phyloP scores from a whole-genome alignment of 495 filamentous ascomycete genomes.

The Lasiosphaeriaceae sp. region DNA sequence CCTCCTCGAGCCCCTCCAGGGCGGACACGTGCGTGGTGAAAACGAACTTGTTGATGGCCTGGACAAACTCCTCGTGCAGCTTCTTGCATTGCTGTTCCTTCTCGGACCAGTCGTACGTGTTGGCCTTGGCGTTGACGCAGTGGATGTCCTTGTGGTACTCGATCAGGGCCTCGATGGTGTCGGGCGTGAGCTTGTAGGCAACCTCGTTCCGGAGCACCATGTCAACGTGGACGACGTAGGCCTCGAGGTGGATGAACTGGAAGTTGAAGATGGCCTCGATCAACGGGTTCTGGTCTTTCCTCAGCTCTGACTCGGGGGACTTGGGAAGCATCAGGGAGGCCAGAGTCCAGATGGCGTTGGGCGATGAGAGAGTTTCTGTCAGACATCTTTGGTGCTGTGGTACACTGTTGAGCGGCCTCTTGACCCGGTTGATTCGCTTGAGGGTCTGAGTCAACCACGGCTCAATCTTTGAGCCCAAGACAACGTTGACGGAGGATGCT shows the following conservation, averaged over 20 bases:
- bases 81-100: constrained; percentile 97
- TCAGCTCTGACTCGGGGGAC: constrained; percentile 81
- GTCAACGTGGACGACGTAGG: constrained; percentile 98
- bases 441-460: constrained; percentile 96
- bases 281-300: constrained; percentile 79
- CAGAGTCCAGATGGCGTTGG: constrained; percentile 92
- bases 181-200: constrained; percentile 95
- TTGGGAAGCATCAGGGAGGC: constrained; percentile 92
- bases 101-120: constrained; percentile 93
- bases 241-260: constrained; percentile 91
- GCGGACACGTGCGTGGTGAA: constrained; percentile 87
- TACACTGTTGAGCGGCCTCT: constrained; percentile 96
- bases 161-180: constrained; percentile 91
- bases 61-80: constrained; percentile 94
- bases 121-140: constrained; percentile 83
- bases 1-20: constrained; percentile 94
- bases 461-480: constrained; percentile 90
- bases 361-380: constrained; percentile 89
- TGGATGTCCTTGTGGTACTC: constrained; percentile 98
- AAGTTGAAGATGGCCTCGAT: constrained; percentile 91
- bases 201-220: constrained; percentile 98
- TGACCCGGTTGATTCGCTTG: constrained; percentile 96
- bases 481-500: constrained; percentile 85
- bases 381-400: constrained; percentile 95
- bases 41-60: constrained; percentile 96